These are phyloP conservation scores for Ceratobasidium sp. DNA, from an alignment of 1,284 basidiomycete genomes.

Conservation along the genomic window DNA sequence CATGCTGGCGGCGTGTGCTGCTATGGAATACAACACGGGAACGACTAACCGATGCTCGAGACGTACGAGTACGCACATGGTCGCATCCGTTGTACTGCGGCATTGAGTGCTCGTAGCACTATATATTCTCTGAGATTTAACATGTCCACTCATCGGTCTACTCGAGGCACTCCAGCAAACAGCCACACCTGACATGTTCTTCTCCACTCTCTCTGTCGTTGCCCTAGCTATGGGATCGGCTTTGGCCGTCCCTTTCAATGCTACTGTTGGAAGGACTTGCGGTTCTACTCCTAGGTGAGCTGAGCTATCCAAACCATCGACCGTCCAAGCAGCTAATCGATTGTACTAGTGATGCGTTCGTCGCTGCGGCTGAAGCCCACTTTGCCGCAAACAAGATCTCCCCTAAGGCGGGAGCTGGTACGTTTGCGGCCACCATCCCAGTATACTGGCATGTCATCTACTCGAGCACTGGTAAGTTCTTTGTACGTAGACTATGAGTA, in stretches of 20 bases:
- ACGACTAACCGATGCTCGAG: conserved; percentile 6
- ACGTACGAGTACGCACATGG: background rate
- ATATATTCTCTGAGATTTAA: conserved; percentile 21
- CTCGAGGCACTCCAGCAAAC: conserved; percentile 2
- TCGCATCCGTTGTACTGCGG: background rate
- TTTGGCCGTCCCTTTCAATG: background rate
- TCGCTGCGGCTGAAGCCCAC: conserved; percentile 55
- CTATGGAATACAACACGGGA: background rate
- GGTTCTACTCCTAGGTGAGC: conserved; percentile 13
- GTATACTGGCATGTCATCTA: conserved; percentile 49
- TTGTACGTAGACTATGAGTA: background rate
- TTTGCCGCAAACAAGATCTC: conserved; percentile 53
- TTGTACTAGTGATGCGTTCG: background rate
- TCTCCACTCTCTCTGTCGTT: background rate
- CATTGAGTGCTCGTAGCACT: background rate
- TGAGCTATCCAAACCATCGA: background rate
- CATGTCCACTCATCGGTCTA: conserved; percentile 3
- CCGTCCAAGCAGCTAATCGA: background rate
- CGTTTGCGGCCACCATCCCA: conserved; percentile 26
- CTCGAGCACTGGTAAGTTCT: conserved; percentile 12
- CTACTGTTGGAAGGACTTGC: conserved; percentile 5
- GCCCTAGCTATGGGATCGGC: background rate
- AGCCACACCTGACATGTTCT: background rate
- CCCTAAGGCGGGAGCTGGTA: conserved; percentile 11
- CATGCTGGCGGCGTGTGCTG: background rate